A percentile compares a stretch with the other conserved stretches of the same genome.
phyloP scores from a whole-genome alignment of 2,329 filamentous ascomycete genomes.

The Massarina eburnea region DNA sequence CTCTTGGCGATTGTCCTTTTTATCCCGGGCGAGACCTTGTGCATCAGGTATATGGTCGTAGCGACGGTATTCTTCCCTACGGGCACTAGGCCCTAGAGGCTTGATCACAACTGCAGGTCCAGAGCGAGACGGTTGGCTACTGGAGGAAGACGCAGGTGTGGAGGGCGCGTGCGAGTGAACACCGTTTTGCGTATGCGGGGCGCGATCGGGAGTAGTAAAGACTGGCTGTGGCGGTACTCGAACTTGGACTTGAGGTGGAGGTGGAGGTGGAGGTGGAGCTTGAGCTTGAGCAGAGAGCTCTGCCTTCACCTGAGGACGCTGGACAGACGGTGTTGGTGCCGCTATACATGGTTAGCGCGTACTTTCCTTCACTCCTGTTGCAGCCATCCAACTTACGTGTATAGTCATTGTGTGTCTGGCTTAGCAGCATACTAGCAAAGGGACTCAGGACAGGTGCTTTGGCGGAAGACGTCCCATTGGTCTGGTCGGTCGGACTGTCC shows the following conservation, averaged over 20 bases:
- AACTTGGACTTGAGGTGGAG: conserved; percentile 12
- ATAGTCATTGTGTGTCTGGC: conserved; percentile 42
- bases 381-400: conserved; percentile 23
- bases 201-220: conserved; percentile 11
- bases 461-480: conserved; percentile 22
- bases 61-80: conserved; percentile 44
- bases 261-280: no score
- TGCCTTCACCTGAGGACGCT: conserved; percentile 13
- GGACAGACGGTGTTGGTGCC: conserved; percentile 10
- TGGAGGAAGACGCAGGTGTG: conserved; percentile 15
- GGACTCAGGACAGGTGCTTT: conserved; percentile 45
- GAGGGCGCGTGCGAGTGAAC: conserved; percentile 15
- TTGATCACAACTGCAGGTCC: conserved; percentile 54
- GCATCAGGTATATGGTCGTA: conserved; percentile 42
- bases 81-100: conserved; percentile 43
- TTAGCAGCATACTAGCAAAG: conserved; percentile 58
- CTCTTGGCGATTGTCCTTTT: conserved; percentile 50
- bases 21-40: conserved; percentile 50
- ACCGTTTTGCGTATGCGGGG: conserved; percentile 16
- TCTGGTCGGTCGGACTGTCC: conserved; percentile 23
- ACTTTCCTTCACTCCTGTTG: background rate
- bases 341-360: conserved; percentile 21
- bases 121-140: conserved; percentile 19
- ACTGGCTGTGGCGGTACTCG: conserved; percentile 13
- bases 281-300: conserved; percentile 12